A percentile compares a stretch with the other conserved stretches of the same genome.
Conservation (phyloP, 2,329 filamentous ascomycete genomes). For the Botrytis pseudocinerea region DNA sequence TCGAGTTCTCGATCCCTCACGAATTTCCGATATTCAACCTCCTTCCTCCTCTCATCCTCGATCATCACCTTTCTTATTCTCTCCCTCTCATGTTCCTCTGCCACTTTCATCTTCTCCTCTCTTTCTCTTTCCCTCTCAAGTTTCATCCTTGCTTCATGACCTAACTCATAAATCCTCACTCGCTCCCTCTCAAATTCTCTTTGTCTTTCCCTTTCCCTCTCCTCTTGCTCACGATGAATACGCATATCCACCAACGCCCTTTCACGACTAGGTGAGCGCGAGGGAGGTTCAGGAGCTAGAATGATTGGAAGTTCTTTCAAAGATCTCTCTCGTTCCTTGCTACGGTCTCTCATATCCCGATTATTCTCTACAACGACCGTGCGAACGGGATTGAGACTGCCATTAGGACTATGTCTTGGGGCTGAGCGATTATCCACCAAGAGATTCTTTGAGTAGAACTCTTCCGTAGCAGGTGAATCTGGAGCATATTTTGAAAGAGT, state of each 20-base stretch:
- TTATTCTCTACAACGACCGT: conserved; percentile 20
- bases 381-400: conserved; percentile 26
- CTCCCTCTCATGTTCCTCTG: conserved; percentile 16
- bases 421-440: conserved; percentile 37
- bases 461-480: conserved; percentile 42
- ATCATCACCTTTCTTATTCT: conserved; percentile 3
- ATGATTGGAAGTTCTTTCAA: conserved; percentile 1
- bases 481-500: conserved; percentile 48
- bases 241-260: conserved; percentile 8
- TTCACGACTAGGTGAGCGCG: conserved; percentile 14
- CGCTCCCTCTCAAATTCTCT: conserved; percentile 2
- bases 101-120: background rate
- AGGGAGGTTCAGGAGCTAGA: conserved; percentile 9
- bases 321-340: conserved; percentile 9
- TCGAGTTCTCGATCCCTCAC: background rate
- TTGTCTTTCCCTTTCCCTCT: conserved; percentile 1
- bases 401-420: conserved; percentile 29
- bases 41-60: conserved; percentile 5
- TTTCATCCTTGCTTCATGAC: conserved; percentile 12
- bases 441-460: conserved; percentile 32
- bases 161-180: background rate
- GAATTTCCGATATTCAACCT: background rate
- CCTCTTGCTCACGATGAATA: conserved; percentile 20
- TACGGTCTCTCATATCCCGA: conserved; percentile 9
- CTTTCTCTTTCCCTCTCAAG: conserved; percentile 3